Base-by-base conservation (phyloP, 169 alveolate species). In the Cardiosporidium cionae region DNA sequence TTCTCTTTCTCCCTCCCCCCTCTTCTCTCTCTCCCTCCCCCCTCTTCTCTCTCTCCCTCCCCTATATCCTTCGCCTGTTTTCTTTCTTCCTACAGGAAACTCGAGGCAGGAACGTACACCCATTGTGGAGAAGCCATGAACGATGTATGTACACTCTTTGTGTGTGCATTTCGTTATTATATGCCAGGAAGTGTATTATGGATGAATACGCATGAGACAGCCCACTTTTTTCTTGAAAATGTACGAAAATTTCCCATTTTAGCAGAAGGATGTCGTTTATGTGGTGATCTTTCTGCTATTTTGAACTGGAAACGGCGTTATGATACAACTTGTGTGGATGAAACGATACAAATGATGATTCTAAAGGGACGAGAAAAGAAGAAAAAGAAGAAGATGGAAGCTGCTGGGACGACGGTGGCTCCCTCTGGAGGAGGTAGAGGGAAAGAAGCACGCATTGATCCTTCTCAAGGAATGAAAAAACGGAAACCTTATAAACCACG, bases 161-260 rank as follows among this genome's bases (percentile, higher is more conserved):
- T 73, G 7, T 73, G 80, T 35, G 80, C 80, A 23, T 73, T 73
- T 16, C 72, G 80, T 4, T 73, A 63, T 32, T 73, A 73, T 58
- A 67, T 64, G 36, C 80, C 80, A 33, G 80, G 80, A 1, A 64
- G 64, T 27, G 72, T 64, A 66, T 73, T 64, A 37, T 73, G 80
- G 80, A 62, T 73, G 80, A 73, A 54, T 68, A 72, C 80, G 22
- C 73, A 65, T 7, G 80, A 73, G 27, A 70, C 73, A 0, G 44
- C 80, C 35, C 65, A 58, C 0, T 68, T 53, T 0, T 73, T 73
- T 16, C 27, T 63, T 0, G 65, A 22, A 0, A 54, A 29, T 0
- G 70, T n/a, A n/a, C 25, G 22, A 16, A 63, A 16, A 9, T 9
- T 9, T 44, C 9, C 16, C 9, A 44, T 9, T n/a, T 16, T 44